Base-by-base conservation (phyloP, 306 rosid species). In the Cicer yamashitae region DNA sequence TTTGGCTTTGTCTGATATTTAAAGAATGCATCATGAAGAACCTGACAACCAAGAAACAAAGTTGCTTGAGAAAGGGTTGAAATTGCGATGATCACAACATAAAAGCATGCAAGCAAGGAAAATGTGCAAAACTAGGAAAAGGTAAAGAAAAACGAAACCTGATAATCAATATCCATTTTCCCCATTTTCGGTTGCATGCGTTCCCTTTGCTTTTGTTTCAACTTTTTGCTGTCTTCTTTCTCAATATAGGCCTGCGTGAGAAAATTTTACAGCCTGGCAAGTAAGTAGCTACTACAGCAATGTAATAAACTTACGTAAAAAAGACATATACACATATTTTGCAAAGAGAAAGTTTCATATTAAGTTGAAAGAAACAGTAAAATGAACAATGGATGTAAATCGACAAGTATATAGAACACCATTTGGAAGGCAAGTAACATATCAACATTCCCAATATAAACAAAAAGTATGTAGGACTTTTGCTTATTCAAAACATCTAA, bases 151-250 rank as follows among this genome's bases (percentile, higher is more conserved):
- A 66, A 41, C 71, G 45, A 78, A 83, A 92, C 99, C 99, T 96
- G 98, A 83, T 96, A 96, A 76, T 96, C 99, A 18, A 96, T 96
- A 84, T 92, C 99, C 99, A 92, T 94, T 82, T 94, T 92, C 25
- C 99, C 97, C 99, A 94, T 94, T 91, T 94, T 94, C 10, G 99
- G 99, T 77, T 94, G 99, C 99, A 94, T 94, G 58, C 99, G 97
- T 81, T 94, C 99, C 83, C 99, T 79, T 77, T 94, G 99, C 83
- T 94, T 94, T 87, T 94, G 99, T 86, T 94, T 94, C 86, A 94
- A 79, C 87, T 94, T 94, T 84, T 94, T 94, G 74, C 97, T 87
- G 70, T 94, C 99, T 85, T 94, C 99, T 83, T 94, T 94, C 87
- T 94, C 99, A 76, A 94, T 92, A 90, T 94, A 94, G 7, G 99